phyloP scores from a whole-genome alignment of 2,329 filamentous ascomycete genomes.

The Calcarisporium arbuscula region DNA sequence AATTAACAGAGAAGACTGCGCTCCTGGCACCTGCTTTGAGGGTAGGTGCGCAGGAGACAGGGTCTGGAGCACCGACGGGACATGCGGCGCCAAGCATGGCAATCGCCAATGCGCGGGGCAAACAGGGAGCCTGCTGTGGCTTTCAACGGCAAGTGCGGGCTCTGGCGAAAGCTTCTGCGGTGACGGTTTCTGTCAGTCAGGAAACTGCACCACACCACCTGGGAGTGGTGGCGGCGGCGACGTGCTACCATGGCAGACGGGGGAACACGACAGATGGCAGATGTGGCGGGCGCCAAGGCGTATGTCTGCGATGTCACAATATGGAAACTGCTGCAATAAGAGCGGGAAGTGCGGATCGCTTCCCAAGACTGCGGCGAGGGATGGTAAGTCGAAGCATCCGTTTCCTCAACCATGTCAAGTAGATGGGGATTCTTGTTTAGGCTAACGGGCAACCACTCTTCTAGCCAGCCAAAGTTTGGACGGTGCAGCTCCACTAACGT shows the following conservation, averaged over 20 bases:
- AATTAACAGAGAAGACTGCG: conserved; percentile 22
- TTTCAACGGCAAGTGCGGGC: conserved; percentile 19
- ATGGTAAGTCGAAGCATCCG: too few species aligned
- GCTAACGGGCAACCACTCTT: too few species aligned
- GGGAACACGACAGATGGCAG: conserved; percentile 4
- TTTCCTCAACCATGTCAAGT: too few species aligned
- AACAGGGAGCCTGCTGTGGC: conserved; percentile 25
- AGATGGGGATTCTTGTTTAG: too few species aligned
- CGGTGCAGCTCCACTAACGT: too few species aligned
- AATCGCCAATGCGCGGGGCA: conserved; percentile 22
- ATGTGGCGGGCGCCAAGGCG: conserved; percentile 4
- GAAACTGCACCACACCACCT: conserved; percentile 12
- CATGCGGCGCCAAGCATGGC: conserved; percentile 23
- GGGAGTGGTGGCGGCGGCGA: neutral
- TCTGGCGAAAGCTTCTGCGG: conserved; percentile 17
- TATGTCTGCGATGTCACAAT: conserved; percentile 1
- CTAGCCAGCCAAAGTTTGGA: too few species aligned
- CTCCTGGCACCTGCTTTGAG: conserved; percentile 24
- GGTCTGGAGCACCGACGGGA: conserved; percentile 26
- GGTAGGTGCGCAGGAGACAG: conserved; percentile 22
- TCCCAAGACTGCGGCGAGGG: conserved; percentile 5
- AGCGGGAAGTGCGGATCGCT: conserved; percentile 4
- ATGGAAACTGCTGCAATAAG: conserved; percentile 8
- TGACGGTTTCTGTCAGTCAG: conserved; percentile 10
- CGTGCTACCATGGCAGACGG: conserved; percentile 1